Base-by-base conservation (phyloP, 257 asterid genomes). In the Phtheirospermum japonicum region DNA sequence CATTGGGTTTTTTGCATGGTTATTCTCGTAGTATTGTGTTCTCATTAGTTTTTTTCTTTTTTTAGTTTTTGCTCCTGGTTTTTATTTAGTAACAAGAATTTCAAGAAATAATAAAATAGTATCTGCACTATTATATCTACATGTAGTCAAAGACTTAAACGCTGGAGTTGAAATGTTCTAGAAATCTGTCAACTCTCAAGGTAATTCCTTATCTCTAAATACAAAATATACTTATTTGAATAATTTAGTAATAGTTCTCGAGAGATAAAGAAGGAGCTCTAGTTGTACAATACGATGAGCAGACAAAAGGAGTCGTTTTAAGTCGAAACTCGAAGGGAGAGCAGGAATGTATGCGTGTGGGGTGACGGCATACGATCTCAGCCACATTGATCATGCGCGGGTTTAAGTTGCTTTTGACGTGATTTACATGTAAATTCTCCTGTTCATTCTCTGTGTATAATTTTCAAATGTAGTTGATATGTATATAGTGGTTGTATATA, bases 281-380 rank as follows among this genome's bases (percentile, higher is more conserved):
- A 96, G 93, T 75, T 91, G 67, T 79, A 84, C 81, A 86, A 91
- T 65, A 91, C 98, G 20, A 80, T 88, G 93, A 86, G 77, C 83
- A 83, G 59, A 78, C 87, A 79, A 61, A 86, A 73, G 64, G 98
- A 91, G 69, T 12, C 83, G 87, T n/a, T 84, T 91, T 65, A 82
- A 82, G 66, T 90, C 97, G 9, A 85, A 82, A 70, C 66, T 82
- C 31, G 75, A 82, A 17, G 90, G 95, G 43, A 81, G 71, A 81
- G 97, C 86, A 7, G 95, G 98, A 63, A 91, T 91, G 97, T 91
- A 88, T 66, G 95, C 88, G 13, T 91, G 96, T 54, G 98, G 98
- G 46, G 94, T 91, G 65, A 91, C 98, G 5, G 95, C 98, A 0
- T 91, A 91, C 77, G 98, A 91, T 83, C 89, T 91, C 71, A 91